Conservation (phyloP, 2,329 filamentous ascomycete species). For the Biscogniauxia sp. region DNA sequence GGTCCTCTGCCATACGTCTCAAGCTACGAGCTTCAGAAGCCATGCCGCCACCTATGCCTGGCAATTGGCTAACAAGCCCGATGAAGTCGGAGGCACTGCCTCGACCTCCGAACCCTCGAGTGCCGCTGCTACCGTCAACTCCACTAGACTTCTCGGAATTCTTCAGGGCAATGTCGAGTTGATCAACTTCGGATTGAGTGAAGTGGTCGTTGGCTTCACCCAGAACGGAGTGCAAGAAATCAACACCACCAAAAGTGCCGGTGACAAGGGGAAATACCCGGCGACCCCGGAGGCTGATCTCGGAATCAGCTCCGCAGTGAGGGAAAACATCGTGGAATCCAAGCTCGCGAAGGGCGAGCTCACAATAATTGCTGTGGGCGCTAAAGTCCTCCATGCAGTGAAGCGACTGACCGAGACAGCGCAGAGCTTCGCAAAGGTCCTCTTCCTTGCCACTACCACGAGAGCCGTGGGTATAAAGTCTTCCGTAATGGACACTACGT, state of each 20-base stretch:
- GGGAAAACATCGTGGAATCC: conserved; percentile 68
- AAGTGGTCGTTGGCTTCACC: conserved; percentile 81
- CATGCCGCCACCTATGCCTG: conserved; percentile 64
- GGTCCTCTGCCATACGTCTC: conserved; percentile 63
- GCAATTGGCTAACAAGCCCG: conserved; percentile 72
- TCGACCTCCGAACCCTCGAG: conserved; percentile 37
- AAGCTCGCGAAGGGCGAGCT: conserved; percentile 72
- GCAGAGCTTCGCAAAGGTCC: conserved; percentile 76
- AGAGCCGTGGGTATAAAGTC: conserved; percentile 68
- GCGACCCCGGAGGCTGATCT: conserved; percentile 65
- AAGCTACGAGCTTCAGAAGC: conserved; percentile 64
- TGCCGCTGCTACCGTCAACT: conserved; percentile 33
- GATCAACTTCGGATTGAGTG: conserved; percentile 79
- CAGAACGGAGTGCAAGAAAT: conserved; percentile 77
- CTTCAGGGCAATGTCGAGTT: conserved; percentile 72
- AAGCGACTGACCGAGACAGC: conserved; percentile 72
- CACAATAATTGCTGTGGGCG: conserved; percentile 81
- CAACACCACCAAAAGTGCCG: conserved; percentile 74
- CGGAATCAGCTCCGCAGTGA: conserved; percentile 65
- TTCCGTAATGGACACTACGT: conserved; percentile 73
- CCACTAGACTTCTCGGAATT: conserved; percentile 57
- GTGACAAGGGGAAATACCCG: conserved; percentile 74
- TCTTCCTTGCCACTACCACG: conserved; percentile 64
- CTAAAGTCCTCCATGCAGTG: conserved; percentile 79
- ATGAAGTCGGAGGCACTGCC: conserved; percentile 57